A percentile compares a stretch with the other conserved stretches of the same genome.
Conservation (phyloP, 2,329 filamentous ascomycete species). For the Diaporthe capsici region DNA sequence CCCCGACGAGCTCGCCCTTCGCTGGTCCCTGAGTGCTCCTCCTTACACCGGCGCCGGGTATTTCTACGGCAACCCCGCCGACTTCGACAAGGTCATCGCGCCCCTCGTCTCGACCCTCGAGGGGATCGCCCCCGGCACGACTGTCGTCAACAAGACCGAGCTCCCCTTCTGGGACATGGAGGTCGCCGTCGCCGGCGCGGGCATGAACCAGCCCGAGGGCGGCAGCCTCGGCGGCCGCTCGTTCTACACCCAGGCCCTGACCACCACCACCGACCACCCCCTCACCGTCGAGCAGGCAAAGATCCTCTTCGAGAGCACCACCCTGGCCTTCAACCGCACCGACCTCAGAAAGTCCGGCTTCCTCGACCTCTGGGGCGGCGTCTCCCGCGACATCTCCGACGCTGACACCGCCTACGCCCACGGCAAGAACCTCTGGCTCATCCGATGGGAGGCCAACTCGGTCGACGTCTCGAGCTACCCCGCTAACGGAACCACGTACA, state of each 20-base stretch:
- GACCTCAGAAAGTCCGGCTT: constrained; percentile 11
- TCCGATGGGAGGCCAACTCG: constrained; percentile 19
- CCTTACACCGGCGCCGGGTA: constrained; percentile 18
- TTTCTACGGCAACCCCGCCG: constrained; percentile 16
- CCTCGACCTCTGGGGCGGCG: constrained; percentile 17
- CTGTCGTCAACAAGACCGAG: background rate
- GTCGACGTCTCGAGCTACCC: constrained; percentile 15
- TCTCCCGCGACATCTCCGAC: constrained; percentile 19
- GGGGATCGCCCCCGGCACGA: constrained; percentile 2
- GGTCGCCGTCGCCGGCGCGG: constrained; percentile 18
- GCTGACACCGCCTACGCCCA: constrained; percentile 17
- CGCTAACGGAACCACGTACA: background rate
- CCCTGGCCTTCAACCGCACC: constrained; percentile 20
- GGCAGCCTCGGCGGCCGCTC: constrained; percentile 15
- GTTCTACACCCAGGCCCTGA: constrained; percentile 25
- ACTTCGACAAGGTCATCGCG: constrained; percentile 1
- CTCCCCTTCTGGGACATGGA: constrained; percentile 24
- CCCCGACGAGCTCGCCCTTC: constrained; percentile 13
- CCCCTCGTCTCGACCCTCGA: constrained; percentile 1
- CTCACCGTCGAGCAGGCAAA: constrained; percentile 14
- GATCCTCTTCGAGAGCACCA: constrained; percentile 12
- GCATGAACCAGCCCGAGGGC: constrained; percentile 21
- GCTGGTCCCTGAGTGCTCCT: constrained; percentile 14
- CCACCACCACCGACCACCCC: constrained; percentile 17
- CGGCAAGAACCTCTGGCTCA: constrained; percentile 15